Conservation (phyloP, 2,329 filamentous ascomycete species). For the Claviceps lovelessii region DNA sequence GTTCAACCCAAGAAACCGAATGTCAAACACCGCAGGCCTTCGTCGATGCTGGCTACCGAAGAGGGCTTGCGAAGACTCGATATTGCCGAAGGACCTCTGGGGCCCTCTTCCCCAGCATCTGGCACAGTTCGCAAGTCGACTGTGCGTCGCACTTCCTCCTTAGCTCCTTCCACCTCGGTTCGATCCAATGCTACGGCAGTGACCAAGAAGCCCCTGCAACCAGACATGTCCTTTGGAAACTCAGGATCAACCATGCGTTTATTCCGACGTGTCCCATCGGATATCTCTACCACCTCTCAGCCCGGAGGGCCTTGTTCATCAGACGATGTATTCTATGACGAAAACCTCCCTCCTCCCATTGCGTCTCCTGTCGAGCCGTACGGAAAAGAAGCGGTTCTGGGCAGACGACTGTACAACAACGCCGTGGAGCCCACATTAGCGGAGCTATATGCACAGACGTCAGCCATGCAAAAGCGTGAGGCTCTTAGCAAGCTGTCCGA, state of each 20-base stretch:
- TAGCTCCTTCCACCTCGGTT: constrained; percentile 20
- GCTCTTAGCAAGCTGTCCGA: constrained; percentile 71
- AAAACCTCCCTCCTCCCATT: constrained; percentile 45
- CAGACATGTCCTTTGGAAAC: constrained; percentile 90
- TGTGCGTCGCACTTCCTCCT: constrained; percentile 32
- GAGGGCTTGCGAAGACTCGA: constrained; percentile 47
- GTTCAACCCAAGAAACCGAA: constrained; percentile 35
- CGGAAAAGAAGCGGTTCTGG: constrained; percentile 71
- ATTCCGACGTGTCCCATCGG: constrained; percentile 73
- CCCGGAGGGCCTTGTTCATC: constrained; percentile 21
- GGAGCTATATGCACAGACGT: constrained; percentile 73
- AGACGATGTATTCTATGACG: constrained; percentile 36
- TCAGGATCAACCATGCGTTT: constrained; percentile 81
- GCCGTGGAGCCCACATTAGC: constrained; percentile 71
- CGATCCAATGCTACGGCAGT: constrained; percentile 25
- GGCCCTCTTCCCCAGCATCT: constrained; percentile 37
- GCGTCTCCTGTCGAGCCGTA: constrained; percentile 37
- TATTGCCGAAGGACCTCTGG: constrained; percentile 45
- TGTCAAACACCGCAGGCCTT: constrained; percentile 39
- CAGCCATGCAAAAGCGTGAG: constrained; percentile 54
- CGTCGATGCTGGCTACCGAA: constrained; percentile 43
- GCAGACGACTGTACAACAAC: constrained; percentile 66
- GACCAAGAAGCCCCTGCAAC: constrained; percentile 64
- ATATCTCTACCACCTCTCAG: constrained; percentile 37
- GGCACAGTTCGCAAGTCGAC: constrained; percentile 49